A percentile compares a stretch with the other conserved stretches of the same genome.
phyloP scores from a whole-genome alignment of 495 filamentous ascomycete species.

The Halenospora varia region DNA sequence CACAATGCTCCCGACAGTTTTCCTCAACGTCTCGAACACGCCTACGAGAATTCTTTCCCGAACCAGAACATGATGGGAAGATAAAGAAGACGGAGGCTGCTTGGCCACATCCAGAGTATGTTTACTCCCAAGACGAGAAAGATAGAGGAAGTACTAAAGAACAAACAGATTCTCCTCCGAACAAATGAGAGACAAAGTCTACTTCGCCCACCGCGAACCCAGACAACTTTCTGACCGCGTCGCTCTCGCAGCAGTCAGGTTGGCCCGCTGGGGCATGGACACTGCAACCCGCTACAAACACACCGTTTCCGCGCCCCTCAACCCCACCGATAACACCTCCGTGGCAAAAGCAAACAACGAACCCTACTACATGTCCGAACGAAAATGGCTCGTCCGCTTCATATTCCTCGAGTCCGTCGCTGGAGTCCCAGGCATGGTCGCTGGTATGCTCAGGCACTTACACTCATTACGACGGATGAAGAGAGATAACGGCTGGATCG shows the following conservation, averaged over 20 bases:
- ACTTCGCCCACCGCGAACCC: conserved; percentile 62
- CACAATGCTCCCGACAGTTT: conserved; percentile 14
- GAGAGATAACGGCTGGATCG: conserved; percentile 97
- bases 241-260: conserved; percentile 56
- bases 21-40: conserved; percentile 22
- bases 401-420: conserved; percentile 94
- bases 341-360: conserved; percentile 34
- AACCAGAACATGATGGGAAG: conserved; percentile 15
- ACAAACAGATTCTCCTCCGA: conserved; percentile 51
- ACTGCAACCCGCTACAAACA: conserved; percentile 69
- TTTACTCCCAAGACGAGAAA: not conserved
- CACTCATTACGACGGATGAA: conserved; percentile 78
- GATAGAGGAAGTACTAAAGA: not conserved
- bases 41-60: conserved; percentile 23
- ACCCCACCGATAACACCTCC: conserved; percentile 37
- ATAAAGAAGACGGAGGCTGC: conserved; percentile 51
- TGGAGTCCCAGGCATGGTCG: conserved; percentile 95
- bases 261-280: conserved; percentile 66
- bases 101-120: conserved; percentile 65
- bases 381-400: conserved; percentile 78
- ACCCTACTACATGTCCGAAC: conserved; percentile 62
- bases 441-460: conserved; percentile 86
- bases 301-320: conserved; percentile 44
- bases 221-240: conserved; percentile 64
- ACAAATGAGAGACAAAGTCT: conserved; percentile 58